A percentile compares a stretch with the other conserved stretches of the same genome.
Evolutionary conservation across 176 grass and related monocot species (phyloP).

Genomic region (sorghum (Sorghum bicolor)): DNA sequence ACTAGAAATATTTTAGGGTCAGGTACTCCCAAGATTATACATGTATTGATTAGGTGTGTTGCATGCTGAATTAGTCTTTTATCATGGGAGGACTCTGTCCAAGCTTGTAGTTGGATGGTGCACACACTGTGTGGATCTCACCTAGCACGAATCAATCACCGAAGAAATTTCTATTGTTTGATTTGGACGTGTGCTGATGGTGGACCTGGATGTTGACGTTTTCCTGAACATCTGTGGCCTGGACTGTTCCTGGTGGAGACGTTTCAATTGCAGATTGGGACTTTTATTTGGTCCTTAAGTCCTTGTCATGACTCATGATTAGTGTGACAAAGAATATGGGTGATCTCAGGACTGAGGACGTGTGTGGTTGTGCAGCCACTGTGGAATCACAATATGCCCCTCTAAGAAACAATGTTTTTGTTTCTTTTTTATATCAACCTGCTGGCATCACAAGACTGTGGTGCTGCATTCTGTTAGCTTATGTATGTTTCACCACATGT

Average conservation of each 20-base stretch:
- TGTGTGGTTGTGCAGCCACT: not conserved
- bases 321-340: not conserved
- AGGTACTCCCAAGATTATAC: not conserved
- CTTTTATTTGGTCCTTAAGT: slow-evolving; percentile 19
- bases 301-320: slow-evolving; percentile 27
- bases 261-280: slow-evolving; percentile 13
- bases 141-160: slow-evolving; percentile 1
- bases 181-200: slow-evolving; percentile 21
- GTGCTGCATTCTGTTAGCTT: not conserved
- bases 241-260: not conserved
- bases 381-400: slow-evolving; percentile 21
- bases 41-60: not conserved
- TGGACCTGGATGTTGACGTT: slow-evolving; percentile 11
- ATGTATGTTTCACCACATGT: not conserved
- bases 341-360: not conserved
- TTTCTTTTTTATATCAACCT: not conserved
- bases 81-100: not conserved
- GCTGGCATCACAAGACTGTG: not conserved
- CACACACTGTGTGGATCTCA: slow-evolving; percentile 11
- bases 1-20: not conserved
- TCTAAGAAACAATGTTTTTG: slow-evolving; percentile 1
- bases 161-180: slow-evolving; percentile 18
- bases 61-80: not conserved
- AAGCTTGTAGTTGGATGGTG: not conserved
- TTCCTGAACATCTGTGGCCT: slow-evolving; percentile 13